Conservation (phyloP, 768 basidiomycete genomes). For the Agrocybe pediades region DNA sequence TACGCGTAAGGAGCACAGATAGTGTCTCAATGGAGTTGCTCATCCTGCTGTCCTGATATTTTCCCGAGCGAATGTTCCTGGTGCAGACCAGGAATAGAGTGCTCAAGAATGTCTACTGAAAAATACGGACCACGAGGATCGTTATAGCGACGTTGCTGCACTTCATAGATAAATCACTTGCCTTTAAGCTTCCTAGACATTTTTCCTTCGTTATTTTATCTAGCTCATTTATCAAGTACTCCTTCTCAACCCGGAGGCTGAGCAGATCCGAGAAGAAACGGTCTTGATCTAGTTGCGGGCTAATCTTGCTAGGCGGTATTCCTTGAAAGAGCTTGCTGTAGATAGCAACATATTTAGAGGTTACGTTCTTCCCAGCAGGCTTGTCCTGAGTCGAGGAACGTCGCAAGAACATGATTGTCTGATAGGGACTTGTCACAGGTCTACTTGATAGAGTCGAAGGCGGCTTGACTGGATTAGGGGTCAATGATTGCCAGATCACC, state of each 20-base stretch:
- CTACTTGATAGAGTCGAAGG: neutral
- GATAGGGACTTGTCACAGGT: neutral
- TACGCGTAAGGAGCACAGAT: slow-evolving; percentile 42
- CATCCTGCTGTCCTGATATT: slow-evolving; percentile 36
- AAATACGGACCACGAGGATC: neutral
- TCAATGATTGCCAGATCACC: neutral
- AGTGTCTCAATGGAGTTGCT: slow-evolving; percentile 55
- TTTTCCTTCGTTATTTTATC: slow-evolving; percentile 45
- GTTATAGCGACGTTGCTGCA: neutral
- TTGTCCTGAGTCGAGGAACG: neutral
- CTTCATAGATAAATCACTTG: slow-evolving; percentile 25
- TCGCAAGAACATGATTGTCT: neutral
- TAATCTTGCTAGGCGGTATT: slow-evolving; percentile 41
- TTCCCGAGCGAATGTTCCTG: slow-evolving; percentile 33
- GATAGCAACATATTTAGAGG: slow-evolving; percentile 48
- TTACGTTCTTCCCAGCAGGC: slow-evolving; percentile 17
- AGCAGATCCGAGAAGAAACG: slow-evolving; percentile 59
- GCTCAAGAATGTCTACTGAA: slow-evolving; percentile 54
- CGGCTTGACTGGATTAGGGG: too few relatives aligned
- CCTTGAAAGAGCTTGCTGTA: slow-evolving; percentile 58
- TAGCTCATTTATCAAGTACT: slow-evolving; percentile 44
- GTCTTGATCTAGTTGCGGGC: slow-evolving; percentile 41
- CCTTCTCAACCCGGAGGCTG: slow-evolving; percentile 50
- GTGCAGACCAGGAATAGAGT: slow-evolving; percentile 51
- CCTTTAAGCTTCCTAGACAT: slow-evolving; percentile 54